Evolutionary conservation across 768 basidiomycete species (phyloP).

Genomic region (Xerocomellus chrysenteron): DNA sequence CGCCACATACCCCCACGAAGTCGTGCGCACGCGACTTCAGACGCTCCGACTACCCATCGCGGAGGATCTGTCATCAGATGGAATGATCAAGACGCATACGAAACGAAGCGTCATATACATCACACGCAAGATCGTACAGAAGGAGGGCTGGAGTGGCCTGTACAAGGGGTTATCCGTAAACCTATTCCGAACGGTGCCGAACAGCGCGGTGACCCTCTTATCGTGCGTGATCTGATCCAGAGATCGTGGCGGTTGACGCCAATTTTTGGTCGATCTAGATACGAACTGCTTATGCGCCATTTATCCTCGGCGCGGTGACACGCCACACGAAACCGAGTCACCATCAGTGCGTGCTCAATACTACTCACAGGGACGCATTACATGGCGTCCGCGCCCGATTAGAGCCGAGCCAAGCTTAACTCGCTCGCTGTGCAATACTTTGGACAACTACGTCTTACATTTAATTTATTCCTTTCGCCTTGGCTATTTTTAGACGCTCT

Average conservation of each 20-base stretch:
- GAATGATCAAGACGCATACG: slow-evolving; percentile 55
- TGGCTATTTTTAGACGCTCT: neutral
- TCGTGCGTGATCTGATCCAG: slow-evolving; percentile 22
- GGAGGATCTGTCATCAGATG: slow-evolving; percentile 57
- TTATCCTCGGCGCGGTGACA: slow-evolving; percentile 21
- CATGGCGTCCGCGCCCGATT: slow-evolving; percentile 9
- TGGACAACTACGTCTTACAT: slow-evolving; percentile 1
- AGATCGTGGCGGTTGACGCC: slow-evolving; percentile 1
- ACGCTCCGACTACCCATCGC: slow-evolving; percentile 71
- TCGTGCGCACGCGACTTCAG: slow-evolving; percentile 96
- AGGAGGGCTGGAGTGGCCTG: slow-evolving; percentile 87
- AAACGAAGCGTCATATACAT: slow-evolving; percentile 73
- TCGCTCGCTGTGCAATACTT: slow-evolving; percentile 13
- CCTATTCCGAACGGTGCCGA: slow-evolving; percentile 91
- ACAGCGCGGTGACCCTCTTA: slow-evolving; percentile 93
- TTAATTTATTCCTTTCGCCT: slow-evolving; percentile 13
- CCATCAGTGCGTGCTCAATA: slow-evolving; percentile 1
- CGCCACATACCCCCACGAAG: slow-evolving; percentile 97
- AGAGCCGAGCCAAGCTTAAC: slow-evolving; percentile 14
- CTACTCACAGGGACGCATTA: slow-evolving; percentile 5
- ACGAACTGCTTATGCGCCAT: slow-evolving; percentile 35
- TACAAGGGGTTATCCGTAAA: slow-evolving; percentile 96
- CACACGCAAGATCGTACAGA: slow-evolving; percentile 64
- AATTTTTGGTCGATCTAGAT: slow-evolving; percentile 15
- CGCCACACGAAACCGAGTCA: neutral